Conservation (phyloP, 768 basidiomycete species). For the Kwoniella sp. region DNA sequence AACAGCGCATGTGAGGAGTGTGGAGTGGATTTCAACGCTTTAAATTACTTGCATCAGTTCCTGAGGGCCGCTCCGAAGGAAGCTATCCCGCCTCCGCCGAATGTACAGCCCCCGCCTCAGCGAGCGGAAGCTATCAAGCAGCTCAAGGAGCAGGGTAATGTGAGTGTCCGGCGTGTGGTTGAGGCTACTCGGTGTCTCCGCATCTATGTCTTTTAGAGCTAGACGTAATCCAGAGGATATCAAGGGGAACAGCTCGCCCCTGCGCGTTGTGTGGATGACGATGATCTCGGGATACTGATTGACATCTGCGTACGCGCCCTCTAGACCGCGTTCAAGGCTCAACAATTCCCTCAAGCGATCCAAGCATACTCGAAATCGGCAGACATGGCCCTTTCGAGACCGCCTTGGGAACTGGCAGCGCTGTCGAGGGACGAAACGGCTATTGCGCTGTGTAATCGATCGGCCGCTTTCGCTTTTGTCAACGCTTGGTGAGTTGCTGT, state of each 20-base stretch:
- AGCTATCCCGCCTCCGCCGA: conserved; percentile 77
- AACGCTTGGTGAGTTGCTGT: conserved; percentile 62
- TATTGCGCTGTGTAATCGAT: conserved; percentile 85
- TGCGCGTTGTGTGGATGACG: too few species aligned
- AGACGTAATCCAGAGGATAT: too few species aligned
- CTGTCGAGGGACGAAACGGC: conserved; percentile 87
- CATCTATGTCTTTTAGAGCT: neutral
- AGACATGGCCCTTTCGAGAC: conserved; percentile 73
- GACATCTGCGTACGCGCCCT: neutral
- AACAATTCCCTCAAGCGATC: conserved; percentile 72
- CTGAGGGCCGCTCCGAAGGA: conserved; percentile 58
- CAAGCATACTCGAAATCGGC: conserved; percentile 77
- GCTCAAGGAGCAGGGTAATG: conserved; percentile 94
- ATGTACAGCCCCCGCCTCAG: conserved; percentile 69
- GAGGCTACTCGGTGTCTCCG: neutral
- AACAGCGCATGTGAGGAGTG: conserved; percentile 75
- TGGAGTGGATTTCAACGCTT: conserved; percentile 68
- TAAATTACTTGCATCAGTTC: conserved; percentile 78
- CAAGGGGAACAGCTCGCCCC: too few species aligned
- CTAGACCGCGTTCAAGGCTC: conserved; percentile 76
- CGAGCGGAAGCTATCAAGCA: conserved; percentile 72
- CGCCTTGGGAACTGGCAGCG: conserved; percentile 84
- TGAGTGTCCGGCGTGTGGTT: conserved; percentile 63
- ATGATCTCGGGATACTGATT: neutral
- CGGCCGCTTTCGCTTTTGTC: conserved; percentile 77